Evolutionary conservation across 2,329 filamentous ascomycete genomes (phyloP), one percentile per base, ranked within the genome.

Genomic region (Trichoderma koningiopsis): DNA sequence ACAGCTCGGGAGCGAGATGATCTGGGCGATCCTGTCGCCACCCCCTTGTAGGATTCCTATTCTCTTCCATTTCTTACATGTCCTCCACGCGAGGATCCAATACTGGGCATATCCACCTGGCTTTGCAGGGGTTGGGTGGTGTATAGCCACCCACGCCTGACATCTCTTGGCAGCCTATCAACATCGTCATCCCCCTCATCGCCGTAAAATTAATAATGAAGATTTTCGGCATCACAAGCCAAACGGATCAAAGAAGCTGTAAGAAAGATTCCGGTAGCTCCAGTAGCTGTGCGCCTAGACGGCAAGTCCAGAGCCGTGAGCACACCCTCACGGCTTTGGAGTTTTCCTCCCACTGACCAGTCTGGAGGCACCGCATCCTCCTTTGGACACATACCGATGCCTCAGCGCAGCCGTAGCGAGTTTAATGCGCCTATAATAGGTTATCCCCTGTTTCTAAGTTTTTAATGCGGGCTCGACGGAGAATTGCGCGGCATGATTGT

Each of bases 141-240:
- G 35, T 40, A 59, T n/a, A 67, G 55, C 35, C 64, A 29, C 55
- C 49, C 29, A 67, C 53, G 52, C 64, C 49, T 53, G 24, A 64
- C 29, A 10, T 27, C 16, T 22, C 11, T 49, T 5, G 33, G 16
- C 58, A 16, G 14, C 35, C 58, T 62, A 68, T 56, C 35, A 56
- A 22, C 19, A 22, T 29, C 40, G 13, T 3, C 24, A 5, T 52
- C 37, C 63, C 35, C 59, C 60, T 62, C 67, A 52, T 52, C 31
- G 4, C n/a, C 16, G 14, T 47, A 13, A 43, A 52, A 59, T 22
- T 7, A 67, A 37, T 19, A 4, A 6, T 13, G 22, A 47, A 52
- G 53, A 7, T 27, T 64, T 62, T 69, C 68, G 68, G 68, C 55
- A 60, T 69, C 68, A 69, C 68, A 66, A 69, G 68, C 68, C 43